Evolutionary conservation across 1,284 basidiomycete species (phyloP).

Genomic region (Malassezia slooffiae): DNA sequence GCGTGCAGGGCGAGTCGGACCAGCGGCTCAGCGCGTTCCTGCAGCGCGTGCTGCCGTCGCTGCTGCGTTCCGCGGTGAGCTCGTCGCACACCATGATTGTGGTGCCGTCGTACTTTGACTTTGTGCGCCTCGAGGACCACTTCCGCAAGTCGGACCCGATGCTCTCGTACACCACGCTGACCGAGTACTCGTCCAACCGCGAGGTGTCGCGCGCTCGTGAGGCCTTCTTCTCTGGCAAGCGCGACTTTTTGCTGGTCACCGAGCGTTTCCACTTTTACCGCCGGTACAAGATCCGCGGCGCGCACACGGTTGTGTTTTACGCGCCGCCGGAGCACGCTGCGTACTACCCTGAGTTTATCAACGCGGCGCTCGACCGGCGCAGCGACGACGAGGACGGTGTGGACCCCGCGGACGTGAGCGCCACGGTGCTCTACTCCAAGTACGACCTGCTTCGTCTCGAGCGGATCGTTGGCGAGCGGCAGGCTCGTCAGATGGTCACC

Average conservation of each 20-base stretch:
- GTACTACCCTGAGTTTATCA: constrained; percentile 79
- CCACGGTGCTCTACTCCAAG: constrained; percentile 62
- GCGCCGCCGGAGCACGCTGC: constrained; percentile 75
- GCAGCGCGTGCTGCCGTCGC: constrained; percentile 65
- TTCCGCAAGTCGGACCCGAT: constrained; percentile 56
- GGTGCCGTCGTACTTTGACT: constrained; percentile 91
- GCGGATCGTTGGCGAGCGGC: constrained; percentile 55
- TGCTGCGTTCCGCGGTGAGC: constrained; percentile 82
- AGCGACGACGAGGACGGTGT: constrained; percentile 23
- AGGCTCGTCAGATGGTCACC: constrained; percentile 31
- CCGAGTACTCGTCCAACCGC: constrained; percentile 87
- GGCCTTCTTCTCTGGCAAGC: constrained; percentile 79
- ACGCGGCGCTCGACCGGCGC: constrained; percentile 63
- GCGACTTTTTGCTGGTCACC: constrained; percentile 74
- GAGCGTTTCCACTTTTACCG: constrained; percentile 98
- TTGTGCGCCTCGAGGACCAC: constrained; percentile 77
- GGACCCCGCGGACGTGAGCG: constrained; percentile 59
- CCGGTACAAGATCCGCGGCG: constrained; percentile 60
- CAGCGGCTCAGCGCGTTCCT: constrained; percentile 76
- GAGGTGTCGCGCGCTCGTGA: constrained; percentile 87
- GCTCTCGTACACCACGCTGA: constrained; percentile 61
- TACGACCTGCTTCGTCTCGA: constrained; percentile 80
- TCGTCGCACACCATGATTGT: constrained; percentile 77
- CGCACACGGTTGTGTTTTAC: constrained; percentile 85
- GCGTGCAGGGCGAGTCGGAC: constrained; percentile 69